Evolutionary conservation across 148 eudicot genomes (phyloP).

Genomic region (Bassia scoparia): DNA sequence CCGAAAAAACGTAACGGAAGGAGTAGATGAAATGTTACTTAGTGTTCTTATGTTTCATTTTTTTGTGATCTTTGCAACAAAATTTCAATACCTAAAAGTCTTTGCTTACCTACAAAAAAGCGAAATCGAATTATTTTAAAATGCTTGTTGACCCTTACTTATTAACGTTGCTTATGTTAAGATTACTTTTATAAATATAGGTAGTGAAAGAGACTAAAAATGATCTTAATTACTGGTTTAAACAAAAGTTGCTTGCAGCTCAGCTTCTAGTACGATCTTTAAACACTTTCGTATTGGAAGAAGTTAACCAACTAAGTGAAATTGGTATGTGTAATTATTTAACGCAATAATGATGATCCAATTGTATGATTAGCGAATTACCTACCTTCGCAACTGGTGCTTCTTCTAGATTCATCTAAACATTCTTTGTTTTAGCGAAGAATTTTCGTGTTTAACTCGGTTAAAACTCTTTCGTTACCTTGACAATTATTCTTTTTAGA

Average conservation of each 20-base stretch:
- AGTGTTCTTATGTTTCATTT: not conserved
- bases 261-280: conserved; percentile 4
- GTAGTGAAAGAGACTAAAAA: conserved; percentile 18
- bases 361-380: not conserved
- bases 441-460: not conserved
- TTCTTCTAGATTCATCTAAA: conserved; percentile 9
- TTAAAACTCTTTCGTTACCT: not conserved
- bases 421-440: not conserved
- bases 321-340: not conserved
- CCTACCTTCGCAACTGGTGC: not conserved
- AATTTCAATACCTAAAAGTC: conserved; percentile 3
- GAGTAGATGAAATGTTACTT: not conserved
- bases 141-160: conserved; percentile 10
- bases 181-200: conserved; percentile 5
- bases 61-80: conserved; percentile 3
- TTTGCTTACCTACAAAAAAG: conserved; percentile 10
- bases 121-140: not conserved
- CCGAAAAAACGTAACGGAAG: too few relatives aligned
- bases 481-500: not conserved
- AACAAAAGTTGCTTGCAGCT: conserved; percentile 12
- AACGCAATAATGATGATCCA: not conserved
- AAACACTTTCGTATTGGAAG: conserved; percentile 10
- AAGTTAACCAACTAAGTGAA: conserved; percentile 17
- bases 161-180: not conserved
- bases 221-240: not conserved